phyloP scores from a whole-genome alignment of 108 stramenopile species.

The Tribonema minus region DNA sequence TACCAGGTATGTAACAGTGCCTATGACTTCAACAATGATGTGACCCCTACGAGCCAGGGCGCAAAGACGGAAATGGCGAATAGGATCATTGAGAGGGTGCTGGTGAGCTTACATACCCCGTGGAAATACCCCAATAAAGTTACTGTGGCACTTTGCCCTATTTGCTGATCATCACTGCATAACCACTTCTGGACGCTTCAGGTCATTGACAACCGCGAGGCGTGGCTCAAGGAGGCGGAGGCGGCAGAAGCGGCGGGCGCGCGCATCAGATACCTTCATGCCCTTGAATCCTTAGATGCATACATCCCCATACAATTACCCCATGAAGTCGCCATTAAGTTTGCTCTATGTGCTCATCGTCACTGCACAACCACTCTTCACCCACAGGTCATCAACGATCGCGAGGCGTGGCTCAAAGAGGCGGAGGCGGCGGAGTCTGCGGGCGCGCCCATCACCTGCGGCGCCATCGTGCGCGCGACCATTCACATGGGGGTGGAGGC shows the following conservation, averaged over 20 bases:
- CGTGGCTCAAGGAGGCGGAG: constrained; percentile 86
- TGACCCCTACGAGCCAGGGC: no score
- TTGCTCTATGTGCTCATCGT: no score
- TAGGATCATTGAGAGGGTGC: constrained; percentile 43
- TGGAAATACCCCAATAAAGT: no score
- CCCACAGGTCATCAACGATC: constrained; percentile 64
- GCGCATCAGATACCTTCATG: constrained; percentile 72
- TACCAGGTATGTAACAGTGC: constrained; percentile 34
- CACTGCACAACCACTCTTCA: not conserved
- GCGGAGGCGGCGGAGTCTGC: constrained; percentile 67
- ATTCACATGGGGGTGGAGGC: constrained; percentile 81
- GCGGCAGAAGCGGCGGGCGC: constrained; percentile 64
- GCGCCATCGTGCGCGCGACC: constrained; percentile 77
- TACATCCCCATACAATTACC: no score
- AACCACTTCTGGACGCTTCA: no score
- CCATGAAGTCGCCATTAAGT: no score
- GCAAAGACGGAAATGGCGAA: constrained; percentile 38
- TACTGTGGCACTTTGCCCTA: no score
- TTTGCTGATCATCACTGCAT: no score
- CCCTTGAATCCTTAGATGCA: no score
- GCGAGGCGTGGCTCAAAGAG: constrained; percentile 80
- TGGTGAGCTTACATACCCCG: constrained; percentile 21
- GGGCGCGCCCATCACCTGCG: constrained; percentile 74
- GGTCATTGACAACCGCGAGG: constrained; percentile 69
- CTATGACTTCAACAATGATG: no score